These are phyloP conservation scores for Solanum arcanum DNA, from an alignment of 257 asterid species.

Conservation along the genomic window DNA sequence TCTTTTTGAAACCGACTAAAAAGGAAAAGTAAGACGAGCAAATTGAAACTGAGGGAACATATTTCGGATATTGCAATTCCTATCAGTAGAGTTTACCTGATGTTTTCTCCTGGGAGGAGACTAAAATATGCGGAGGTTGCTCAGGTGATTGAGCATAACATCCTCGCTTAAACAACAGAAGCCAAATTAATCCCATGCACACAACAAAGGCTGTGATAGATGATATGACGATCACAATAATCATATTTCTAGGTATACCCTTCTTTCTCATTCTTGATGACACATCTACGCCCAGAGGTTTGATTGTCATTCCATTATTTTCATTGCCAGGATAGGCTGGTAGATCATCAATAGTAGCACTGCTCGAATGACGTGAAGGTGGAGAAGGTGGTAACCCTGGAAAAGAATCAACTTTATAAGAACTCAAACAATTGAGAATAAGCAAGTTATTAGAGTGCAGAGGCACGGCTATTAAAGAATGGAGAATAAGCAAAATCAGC, in stretches of 20 bases:
- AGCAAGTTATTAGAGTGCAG: too few species aligned
- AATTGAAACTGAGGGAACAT: not conserved
- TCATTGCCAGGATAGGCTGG: conserved; percentile 27
- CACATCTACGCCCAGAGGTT: conserved; percentile 77
- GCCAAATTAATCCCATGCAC: conserved; percentile 47
- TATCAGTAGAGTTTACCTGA: conserved; percentile 27
- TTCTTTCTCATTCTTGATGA: conserved; percentile 38
- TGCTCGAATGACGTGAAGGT: conserved; percentile 38
- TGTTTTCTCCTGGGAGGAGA: conserved; percentile 29
- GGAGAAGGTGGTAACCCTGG: conserved; percentile 92
- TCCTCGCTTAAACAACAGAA: conserved; percentile 36
- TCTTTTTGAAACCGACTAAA: not conserved
- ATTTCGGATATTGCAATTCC: not conserved
- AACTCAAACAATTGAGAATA: not conserved
- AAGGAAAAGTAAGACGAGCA: not conserved
- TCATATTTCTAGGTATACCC: conserved; percentile 27
- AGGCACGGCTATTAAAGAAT: not conserved
- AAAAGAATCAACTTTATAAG: not conserved
- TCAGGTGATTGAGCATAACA: conserved; percentile 7
- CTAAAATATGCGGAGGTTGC: conserved; percentile 15
- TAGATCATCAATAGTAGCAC: conserved; percentile 33
- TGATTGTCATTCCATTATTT: conserved; percentile 35
- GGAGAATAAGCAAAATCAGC: not conserved
- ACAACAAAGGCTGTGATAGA: conserved; percentile 53
- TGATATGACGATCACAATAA: conserved; percentile 47